Base-by-base conservation (phyloP, 2,329 filamentous ascomycete genomes). In the Alternaria incomplexa region DNA sequence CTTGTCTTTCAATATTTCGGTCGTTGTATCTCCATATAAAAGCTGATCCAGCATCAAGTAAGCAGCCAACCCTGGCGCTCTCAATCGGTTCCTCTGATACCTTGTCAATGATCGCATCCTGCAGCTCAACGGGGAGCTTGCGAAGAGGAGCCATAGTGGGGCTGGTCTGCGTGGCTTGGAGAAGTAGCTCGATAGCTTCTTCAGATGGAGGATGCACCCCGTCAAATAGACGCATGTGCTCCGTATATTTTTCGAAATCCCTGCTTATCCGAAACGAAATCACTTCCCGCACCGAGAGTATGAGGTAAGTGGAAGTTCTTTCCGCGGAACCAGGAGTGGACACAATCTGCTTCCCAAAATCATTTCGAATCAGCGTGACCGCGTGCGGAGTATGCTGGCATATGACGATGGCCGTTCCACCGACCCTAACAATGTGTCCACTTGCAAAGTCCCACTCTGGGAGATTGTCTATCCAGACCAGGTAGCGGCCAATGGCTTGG, bases 71-170 rank as follows among this genome's bases (percentile, higher is more conserved):
- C 46, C 61, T 64, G 28, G 69, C 68, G 28, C 66, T 60, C 48
- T 71, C 66, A 62, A 72, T 61, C 46, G 58, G 62, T 56, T 63
- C 64, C 17, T 44, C 64, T 45, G 68, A 72, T 62, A 65, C 62
- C 43, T 66, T 59, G 40, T 65, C 54, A 55, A 73, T 56, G 48
- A 72, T 70, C 56, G 58, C 53, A 66, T 68, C 64, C 63, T 73
- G 69, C 11, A 72, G 57, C 62, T 73, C 69, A 58, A 67, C 36
- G 6, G 71, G 68, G 50, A 73, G 65, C 20, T 40, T 58, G 57
- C 57, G 63, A 54, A 72, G 28, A 58, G 56, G 60, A 53, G 66
- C 56, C 26, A 40, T 50, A 45, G 40, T 44, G 45, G 46, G 22
- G 15, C 25, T 63, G 12, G 51, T 62, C 52, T 62, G 65, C 17